These are phyloP conservation scores for Helotiales sp. DNA, from an alignment of 2,329 filamentous ascomycete genomes.

Conservation along the genomic window DNA sequence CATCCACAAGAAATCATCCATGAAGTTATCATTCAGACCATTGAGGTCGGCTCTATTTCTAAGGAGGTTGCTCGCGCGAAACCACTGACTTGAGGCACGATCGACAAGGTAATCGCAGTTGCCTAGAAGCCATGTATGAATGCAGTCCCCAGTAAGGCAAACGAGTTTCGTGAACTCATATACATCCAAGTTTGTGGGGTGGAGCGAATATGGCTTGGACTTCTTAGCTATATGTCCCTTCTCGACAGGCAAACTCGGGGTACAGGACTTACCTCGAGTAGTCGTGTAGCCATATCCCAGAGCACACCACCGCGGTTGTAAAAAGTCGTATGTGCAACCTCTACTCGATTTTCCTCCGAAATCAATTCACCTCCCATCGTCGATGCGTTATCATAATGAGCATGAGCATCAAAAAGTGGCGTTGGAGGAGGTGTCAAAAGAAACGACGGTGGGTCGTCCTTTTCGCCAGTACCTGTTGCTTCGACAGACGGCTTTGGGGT, in stretches of 20 bases:
- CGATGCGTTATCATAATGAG: not conserved
- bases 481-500: not conserved
- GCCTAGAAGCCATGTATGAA: constrained; percentile 3
- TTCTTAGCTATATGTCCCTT: not conserved
- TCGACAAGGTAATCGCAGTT: not conserved
- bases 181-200: constrained; percentile 10
- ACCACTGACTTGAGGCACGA: constrained; percentile 8
- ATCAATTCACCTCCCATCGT: not conserved
- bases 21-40: constrained; percentile 3
- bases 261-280: not conserved
- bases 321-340: not conserved
- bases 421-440: not conserved
- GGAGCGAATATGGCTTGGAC: constrained; percentile 1
- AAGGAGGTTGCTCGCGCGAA: constrained; percentile 1
- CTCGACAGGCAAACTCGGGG: not conserved
- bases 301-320: not conserved
- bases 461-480: not conserved
- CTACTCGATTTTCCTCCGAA: not conserved
- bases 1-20: constrained; percentile 15
- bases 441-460: not conserved
- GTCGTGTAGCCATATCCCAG: not conserved
- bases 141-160: not conserved
- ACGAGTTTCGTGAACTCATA: constrained; percentile 13
- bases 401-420: not conserved
- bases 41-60: constrained; percentile 7